Base-by-base conservation (phyloP, 331 rosid genomes). In the Malus hybrid region DNA sequence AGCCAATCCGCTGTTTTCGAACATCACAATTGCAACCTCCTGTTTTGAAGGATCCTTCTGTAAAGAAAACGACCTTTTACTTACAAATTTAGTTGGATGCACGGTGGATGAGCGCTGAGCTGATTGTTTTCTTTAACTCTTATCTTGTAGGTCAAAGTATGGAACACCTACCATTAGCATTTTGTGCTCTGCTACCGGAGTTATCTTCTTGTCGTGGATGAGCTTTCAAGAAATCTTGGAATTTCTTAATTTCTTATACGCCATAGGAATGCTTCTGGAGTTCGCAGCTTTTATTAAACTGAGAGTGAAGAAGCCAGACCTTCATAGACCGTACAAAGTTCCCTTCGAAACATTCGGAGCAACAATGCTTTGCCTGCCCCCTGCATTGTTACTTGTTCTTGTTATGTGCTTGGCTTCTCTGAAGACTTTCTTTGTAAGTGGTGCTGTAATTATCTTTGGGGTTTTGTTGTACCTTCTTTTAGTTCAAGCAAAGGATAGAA, bases 121-220 rank as follows among this genome's bases (percentile, higher is more conserved):
- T 59, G 72, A 19, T 60, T 73, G 74, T 59, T 29, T 24, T 64
- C 44, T 68, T 18, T 28, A 52, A 29, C 36, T 75, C 10, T 42
- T 39, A 76, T 70, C 63, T 75, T 82, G 52, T 50, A 92, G 97
- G 84, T 90, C 94, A 12, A 90, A 78, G 83, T 80, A 90, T 67
- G 97, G 97, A 71, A 93, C 97, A 0, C 96, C 96, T 13, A 90
- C 97, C 5, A 50, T 93, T 44, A 90, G 97, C 86, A 88, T 93
- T 77, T 48, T 93, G 85, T 82, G 86, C 76, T 93, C 96, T 34
- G 97, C 96, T n/a, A 57, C 87, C 28, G 97, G 97, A 62, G 96
- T 90, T 56, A 76, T 93, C 83, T 87, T 93, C 85, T 75, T 93
- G 80, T 90, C 97, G 6, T 93, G 94, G 97, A 84, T 93, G 96